Base-by-base conservation (phyloP, 1,284 basidiomycete species). In the Heliocybe sulcata region DNA sequence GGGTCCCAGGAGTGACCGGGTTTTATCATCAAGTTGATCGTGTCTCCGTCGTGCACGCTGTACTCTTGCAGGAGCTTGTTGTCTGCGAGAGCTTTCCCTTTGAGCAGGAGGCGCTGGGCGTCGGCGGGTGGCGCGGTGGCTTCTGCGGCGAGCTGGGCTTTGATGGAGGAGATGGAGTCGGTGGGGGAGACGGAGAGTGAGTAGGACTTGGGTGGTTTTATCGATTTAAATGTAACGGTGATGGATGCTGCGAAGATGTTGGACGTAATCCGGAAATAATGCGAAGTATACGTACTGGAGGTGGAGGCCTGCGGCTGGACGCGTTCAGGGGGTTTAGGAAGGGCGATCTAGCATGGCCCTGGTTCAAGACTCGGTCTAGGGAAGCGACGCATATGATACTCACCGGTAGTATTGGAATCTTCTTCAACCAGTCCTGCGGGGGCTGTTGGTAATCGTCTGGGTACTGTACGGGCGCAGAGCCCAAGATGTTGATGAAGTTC, bases 81-180 rank as follows among this genome's bases (percentile, higher is more conserved):
- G 72, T 96, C 94, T 23, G 82, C 85, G 58, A 97, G 80, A 0
- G 89, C 92, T 69, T 98, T 98, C 56, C 94, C 94, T 70, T 94
- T 96, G 56, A 95, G 77, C 9, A 98, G 75, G 6, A 95, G 80
- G 1, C 94, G 79, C 69, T 96, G 93, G 20, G 79, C 76, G 64
- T 88, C 81, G 51, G 85, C 82, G 8, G 87, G 80, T 0, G 91
- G 87, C 1, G 85, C 82, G 48, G 77, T 72, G 1, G 83, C 76
- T 54, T 83, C 75, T 1, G 80, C 65, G 16, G 87, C 79, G 56
- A 92, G 82, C 57, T 81, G 80, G 1, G 75, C 63, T 69, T 97
- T 98, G 67, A 96, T 83, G 54, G 83, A 70, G 35, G 80, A 72
- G 69, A 98, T 84, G 45, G 90, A 82, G 67, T 94, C 91, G 29